Base-by-base conservation (phyloP, 352 stramenopile genomes). In the Phytopythium litorale region DNA sequence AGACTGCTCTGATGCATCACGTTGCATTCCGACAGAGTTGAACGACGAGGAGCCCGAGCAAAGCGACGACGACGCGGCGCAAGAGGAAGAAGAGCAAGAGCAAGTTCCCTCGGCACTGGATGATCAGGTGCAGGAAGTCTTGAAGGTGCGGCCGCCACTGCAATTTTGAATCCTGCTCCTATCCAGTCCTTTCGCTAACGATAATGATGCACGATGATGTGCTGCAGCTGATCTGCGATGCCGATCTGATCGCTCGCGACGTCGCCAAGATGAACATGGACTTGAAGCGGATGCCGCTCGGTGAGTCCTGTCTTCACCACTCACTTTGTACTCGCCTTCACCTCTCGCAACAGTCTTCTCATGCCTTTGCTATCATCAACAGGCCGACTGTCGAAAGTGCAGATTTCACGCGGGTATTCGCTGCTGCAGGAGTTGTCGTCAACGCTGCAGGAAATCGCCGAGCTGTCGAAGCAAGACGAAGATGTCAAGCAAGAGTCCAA, bases 391-490 rank as follows among this genome's bases (percentile, higher is more conserved):
- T 89, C 80, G 7, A 81, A 85, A 56, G 32, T 73, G 7, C 80
- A 89, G 58, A 89, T 89, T 60, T 87, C 78, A 4, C 80, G 81
- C 30, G 80, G 78, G 16, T 89, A 89, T 56, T 62, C 56, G 30
- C 63, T 89, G 35, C 51, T 89, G 9, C 72, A 89, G 57, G 50
- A 76, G 18, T 65, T 89, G 16, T 83, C 76, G n/a, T 67, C 62
- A 35, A 59, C 73, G 15, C 72, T 89, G 16, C 55, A 81, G 23
- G 72, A 81, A 32, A 88, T 88, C 52, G 57, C 67, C 7, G 62
- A 70, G 16, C 51, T 89, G 7, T 63, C 63, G 1, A 80, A 80
- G 13, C 52, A 48, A 57, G 21, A 56, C n/a, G 32, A 63, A 52
- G 8, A 21, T 56, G 7, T 33, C 40, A 18, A 21, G 11, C 56